Evolutionary conservation across 73 alveolate genomes (phyloP).

Genomic region (Tetrahymena malaccensis): DNA sequence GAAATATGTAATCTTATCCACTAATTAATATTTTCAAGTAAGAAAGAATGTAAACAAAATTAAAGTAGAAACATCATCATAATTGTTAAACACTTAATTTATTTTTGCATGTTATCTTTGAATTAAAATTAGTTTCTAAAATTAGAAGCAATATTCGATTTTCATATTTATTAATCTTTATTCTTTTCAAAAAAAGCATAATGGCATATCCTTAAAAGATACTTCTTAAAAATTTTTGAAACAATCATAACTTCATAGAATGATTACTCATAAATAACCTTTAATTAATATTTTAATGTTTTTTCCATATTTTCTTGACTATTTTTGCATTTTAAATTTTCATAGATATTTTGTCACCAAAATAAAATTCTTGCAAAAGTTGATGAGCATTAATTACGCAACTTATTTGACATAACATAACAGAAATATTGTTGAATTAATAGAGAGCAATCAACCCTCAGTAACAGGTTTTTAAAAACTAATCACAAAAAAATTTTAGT

Average conservation of each 20-base stretch:
- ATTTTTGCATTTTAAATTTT: background rate
- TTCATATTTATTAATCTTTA: background rate
- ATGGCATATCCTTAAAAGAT: background rate
- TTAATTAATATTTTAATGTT: background rate
- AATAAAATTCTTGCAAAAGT: background rate
- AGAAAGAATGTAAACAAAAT: background rate
- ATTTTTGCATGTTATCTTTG: background rate
- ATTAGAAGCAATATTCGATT: background rate
- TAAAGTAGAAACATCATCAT: background rate
- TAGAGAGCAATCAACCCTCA: background rate
- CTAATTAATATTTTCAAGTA: background rate
- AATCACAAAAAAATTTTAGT: background rate
- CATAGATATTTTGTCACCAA: background rate
- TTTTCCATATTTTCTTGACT: background rate
- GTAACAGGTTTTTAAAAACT: background rate
- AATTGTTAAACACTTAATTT: too few species aligned
- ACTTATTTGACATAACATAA: background rate
- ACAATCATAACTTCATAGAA: background rate
- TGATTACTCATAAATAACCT: too few species aligned
- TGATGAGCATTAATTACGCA: background rate
- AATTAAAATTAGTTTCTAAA: background rate
- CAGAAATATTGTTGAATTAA: background rate
- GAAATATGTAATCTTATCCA: background rate
- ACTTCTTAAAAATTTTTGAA: background rate
- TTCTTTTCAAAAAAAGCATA: background rate